Percentiles rank a stretch among this genome's conserved stretches.
Evolutionary conservation across 2,329 filamentous ascomycete species (phyloP).

Genomic region (Myriosclerotinia scirpicola): DNA sequence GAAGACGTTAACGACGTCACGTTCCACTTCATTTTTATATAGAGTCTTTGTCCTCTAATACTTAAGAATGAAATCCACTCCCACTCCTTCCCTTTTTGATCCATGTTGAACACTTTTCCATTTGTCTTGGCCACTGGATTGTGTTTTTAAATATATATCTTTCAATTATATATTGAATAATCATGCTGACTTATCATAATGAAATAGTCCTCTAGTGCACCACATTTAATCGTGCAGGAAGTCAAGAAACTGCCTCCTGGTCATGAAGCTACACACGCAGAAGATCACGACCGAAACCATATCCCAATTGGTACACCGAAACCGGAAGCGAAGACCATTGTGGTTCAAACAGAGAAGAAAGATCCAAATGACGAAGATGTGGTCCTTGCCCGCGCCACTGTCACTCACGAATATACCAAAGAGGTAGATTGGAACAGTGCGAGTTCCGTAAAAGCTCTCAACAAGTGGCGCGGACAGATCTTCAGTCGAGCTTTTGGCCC

Average conservation of each 20-base stretch:
- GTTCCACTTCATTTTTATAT: too few relatives aligned
- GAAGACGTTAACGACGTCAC: too few relatives aligned
- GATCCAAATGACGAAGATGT: neutral
- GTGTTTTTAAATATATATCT: neutral
- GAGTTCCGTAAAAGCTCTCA: neutral
- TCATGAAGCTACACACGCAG: neutral
- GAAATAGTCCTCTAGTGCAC: neutral
- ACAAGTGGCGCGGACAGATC: constrained; percentile 14
- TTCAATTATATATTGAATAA: neutral
- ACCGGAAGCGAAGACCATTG: neutral
- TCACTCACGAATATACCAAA: neutral
- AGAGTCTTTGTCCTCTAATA: too few relatives aligned
- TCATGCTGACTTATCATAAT: neutral
- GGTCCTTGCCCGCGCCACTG: neutral
- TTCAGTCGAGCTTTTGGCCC: neutral
- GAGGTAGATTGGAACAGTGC: neutral
- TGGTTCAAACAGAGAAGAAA: neutral
- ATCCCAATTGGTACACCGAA: neutral
- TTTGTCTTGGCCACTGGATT: neutral
- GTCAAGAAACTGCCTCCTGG: neutral
- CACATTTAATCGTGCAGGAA: neutral
- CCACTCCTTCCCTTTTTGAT: too few relatives aligned
- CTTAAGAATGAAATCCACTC: too few relatives aligned
- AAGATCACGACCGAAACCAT: neutral
- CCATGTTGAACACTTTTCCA: neutral